Evolutionary conservation across 148 eudicot species (phyloP).

Genomic region (Silene uniflora): DNA sequence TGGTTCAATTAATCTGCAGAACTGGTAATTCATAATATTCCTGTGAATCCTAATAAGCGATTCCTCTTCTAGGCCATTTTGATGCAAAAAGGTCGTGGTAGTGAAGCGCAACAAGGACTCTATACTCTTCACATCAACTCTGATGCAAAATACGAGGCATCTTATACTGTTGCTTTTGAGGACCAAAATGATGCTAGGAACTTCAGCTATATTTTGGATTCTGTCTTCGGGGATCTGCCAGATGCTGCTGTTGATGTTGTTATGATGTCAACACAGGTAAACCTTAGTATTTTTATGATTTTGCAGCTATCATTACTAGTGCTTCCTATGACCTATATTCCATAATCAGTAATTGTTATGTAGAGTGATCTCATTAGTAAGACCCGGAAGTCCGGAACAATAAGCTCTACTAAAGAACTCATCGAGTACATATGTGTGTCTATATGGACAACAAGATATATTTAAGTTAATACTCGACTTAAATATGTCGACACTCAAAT

Average conservation of each 20-base stretch:
- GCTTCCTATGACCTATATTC: neutral
- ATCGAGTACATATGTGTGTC: neutral
- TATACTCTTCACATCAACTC: slow-evolving; percentile 42
- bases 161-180: slow-evolving; percentile 75
- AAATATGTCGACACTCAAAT: neutral
- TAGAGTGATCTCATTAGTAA: neutral
- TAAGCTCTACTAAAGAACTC: neutral
- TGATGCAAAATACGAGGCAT: slow-evolving; percentile 21
- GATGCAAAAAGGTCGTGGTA: slow-evolving; percentile 50
- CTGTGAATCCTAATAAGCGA: slow-evolving; percentile 7
- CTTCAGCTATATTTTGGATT: slow-evolving; percentile 74
- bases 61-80: slow-evolving; percentile 49
- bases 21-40: neutral
- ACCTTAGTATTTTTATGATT: slow-evolving; percentile 1
- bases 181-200: slow-evolving; percentile 81
- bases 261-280: slow-evolving; percentile 63
- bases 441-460: no score
- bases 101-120: slow-evolving; percentile 41
- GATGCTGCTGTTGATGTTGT: slow-evolving; percentile 50
- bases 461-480: no score
- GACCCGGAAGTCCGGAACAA: neutral
- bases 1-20: neutral
- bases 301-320: neutral
- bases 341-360: neutral
- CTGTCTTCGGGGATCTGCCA: slow-evolving; percentile 61